Conservation (phyloP, 208 protist species). For the Wallacemonas sp. region DNA sequence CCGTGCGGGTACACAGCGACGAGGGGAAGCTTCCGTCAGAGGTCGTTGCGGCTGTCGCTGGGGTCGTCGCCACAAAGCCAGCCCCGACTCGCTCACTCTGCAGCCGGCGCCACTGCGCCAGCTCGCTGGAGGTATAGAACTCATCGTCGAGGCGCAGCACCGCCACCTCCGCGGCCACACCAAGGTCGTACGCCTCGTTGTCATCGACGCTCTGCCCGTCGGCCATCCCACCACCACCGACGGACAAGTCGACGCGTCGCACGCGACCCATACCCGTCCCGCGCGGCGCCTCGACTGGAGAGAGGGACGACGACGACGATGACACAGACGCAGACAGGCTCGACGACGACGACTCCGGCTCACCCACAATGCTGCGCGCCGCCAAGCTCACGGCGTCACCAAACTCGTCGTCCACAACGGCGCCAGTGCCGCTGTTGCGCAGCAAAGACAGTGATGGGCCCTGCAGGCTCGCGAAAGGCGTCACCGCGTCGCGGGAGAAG, state of each 20-base stretch:
- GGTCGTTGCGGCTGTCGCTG: background rate
- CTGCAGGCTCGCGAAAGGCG: background rate
- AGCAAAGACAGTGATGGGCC: background rate
- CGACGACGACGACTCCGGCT: no score
- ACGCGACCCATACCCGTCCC: no score
- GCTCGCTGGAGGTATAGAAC: slow-evolving; percentile 25
- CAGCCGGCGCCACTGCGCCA: slow-evolving; percentile 24
- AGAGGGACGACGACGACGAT: no score
- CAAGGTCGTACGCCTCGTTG: background rate
- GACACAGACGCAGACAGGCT: no score
- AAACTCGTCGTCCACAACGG: background rate
- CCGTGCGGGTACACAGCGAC: background rate
- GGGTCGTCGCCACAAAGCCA: slow-evolving; percentile 9
- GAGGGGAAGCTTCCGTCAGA: slow-evolving; percentile 3
- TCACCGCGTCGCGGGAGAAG: background rate
- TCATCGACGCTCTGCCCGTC: background rate
- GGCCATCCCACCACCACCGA: background rate
- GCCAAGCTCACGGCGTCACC: background rate
- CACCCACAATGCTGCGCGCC: no score
- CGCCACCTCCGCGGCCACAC: slow-evolving; percentile 19
- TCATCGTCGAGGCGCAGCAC: slow-evolving; percentile 27
- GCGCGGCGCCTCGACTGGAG: no score
- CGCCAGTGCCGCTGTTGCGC: background rate
- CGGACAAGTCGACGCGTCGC: background rate
- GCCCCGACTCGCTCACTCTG: slow-evolving; percentile 15